Evolutionary conservation across 169 alveolate species (phyloP), one percentile per base, ranked within the genome.

Genomic region (Plasmodium gonderi): DNA sequence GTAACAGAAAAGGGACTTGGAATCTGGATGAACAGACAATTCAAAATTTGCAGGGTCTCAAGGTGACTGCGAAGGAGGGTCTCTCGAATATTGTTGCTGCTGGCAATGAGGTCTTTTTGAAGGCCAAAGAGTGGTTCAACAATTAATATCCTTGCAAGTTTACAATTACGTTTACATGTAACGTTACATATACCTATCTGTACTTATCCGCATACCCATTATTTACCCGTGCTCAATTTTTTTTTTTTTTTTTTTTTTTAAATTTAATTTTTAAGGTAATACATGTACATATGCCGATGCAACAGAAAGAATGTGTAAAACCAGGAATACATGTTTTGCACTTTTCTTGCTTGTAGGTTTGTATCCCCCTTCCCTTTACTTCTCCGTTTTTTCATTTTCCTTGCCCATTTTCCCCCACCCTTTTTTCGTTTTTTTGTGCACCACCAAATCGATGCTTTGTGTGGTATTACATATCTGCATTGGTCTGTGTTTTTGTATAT

Each of bases 101-200:
- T 76, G 96, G 97, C 1, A 93, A 91, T 79, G 95, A 82, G 38
- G 94, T 94, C 11, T 38, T 92, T 78, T 95, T 91, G 31, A 95
- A 92, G 95, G 97, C 97, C 40, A 95, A 94, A 80, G 95, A 93
- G 29, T 95, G 97, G 97, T 94, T 95, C 42, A 91, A 94, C 42
- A 95, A 78, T 68, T 82, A 91, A 38, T 80, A 68, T 14, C 60
- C 47, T 23, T 3, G 29, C 33, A 11, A n/a, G 5, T 80, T 49
- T 12, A 64, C 67, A 11, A n/a, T n/a, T n/a, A n/a, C n/a, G n/a
- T n/a, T n/a, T n/a, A n/a, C n/a, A n/a, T n/a, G n/a, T n/a, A n/a
- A n/a, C n/a, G n/a, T n/a, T n/a, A n/a, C n/a, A n/a, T n/a, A n/a
- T n/a, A n/a, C n/a, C n/a, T n/a, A n/a, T n/a, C n/a, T n/a, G n/a